Base-by-base conservation (phyloP, 768 basidiomycete species). In the Boletus reticulatus region DNA sequence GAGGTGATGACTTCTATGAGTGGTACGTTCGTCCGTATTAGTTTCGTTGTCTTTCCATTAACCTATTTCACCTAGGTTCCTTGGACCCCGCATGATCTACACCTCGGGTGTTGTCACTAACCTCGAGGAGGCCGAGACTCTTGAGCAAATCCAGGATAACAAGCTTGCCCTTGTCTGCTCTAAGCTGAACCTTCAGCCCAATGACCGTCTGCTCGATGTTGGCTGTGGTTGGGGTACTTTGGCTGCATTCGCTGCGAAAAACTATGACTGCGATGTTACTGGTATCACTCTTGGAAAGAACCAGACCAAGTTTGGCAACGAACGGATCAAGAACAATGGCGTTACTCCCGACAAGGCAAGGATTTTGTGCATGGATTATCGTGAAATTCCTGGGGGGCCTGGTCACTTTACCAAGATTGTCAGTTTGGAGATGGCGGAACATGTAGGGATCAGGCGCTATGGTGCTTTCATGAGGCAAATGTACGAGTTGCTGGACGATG, bases 141-240 rank as follows among this genome's bases (percentile, higher is more conserved):
- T 99, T 45, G 96, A 98, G 70, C 80, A 94, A 62, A 84, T 99
- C 11, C 97, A 99, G 78, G 96, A 98, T 73, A 99, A 98, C 82
- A 98, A 99, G 72, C 87, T 99, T 52, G 86, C 88, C 16, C 75
- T 97, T 56, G 96, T 99, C 19, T 98, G 97, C 75, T 90, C 87
- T 66, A 99, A 98, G 73, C 84, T 99, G 52, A 80, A 89, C 71
- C 83, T 99, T 29, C 78, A 96, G 64, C 84, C 91, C n/a, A 80
- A 78, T 0, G 97, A 99, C 74, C 84, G 81, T 53, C 76, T 92
- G 2, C 84, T 94, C 17, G 92, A 94, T 59, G 85, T 93, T 54
- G 92, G 92, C 12, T 94, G 92, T 63, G 97, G 97, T 43, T 99
- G 97, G 97, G 97, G 96, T 27, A 97, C 97, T 0, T 85, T 99